phyloP scores from a whole-genome alignment of 805 yeast genomes.

The Kodamaea laetipori region DNA sequence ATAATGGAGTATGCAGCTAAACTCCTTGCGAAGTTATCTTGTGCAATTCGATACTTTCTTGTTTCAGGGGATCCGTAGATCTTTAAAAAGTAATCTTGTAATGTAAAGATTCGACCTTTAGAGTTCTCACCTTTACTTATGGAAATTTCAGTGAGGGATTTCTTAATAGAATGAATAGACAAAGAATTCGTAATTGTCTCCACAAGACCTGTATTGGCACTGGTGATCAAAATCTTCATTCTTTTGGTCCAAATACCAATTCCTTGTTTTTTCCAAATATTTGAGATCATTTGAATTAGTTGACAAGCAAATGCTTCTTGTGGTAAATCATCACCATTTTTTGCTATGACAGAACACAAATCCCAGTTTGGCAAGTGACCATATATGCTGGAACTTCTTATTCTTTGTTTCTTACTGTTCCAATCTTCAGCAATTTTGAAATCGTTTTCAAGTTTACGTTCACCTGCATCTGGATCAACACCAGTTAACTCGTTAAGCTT shows the following conservation, averaged over 20 bases:
- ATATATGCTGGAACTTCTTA: slow-evolving; percentile 71
- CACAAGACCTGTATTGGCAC: slow-evolving; percentile 87
- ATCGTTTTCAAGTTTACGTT: slow-evolving; percentile 89
- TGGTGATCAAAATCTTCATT: slow-evolving; percentile 90
- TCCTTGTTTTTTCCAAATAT: slow-evolving; percentile 72
- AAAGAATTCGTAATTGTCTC: slow-evolving; percentile 96
- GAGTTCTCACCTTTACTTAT: slow-evolving; percentile 67
- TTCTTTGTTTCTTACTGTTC: slow-evolving; percentile 78
- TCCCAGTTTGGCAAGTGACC: slow-evolving; percentile 96
- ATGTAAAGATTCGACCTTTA: slow-evolving; percentile 67
- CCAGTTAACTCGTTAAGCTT: slow-evolving; percentile 58
- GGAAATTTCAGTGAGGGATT: slow-evolving; percentile 79
- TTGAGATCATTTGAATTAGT: slow-evolving; percentile 81
- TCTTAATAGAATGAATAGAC: slow-evolving; percentile 91
- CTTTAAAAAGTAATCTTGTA: slow-evolving; percentile 75
- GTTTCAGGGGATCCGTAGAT: slow-evolving; percentile 69
- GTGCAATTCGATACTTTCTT: slow-evolving; percentile 67
- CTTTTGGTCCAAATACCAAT: slow-evolving; percentile 88
- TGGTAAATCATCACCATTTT: slow-evolving; percentile 92
- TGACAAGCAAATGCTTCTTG: slow-evolving; percentile 99
- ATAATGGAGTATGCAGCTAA: slow-evolving; percentile 91
- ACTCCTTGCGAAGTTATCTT: slow-evolving; percentile 80
- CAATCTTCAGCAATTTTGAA: slow-evolving; percentile 93
- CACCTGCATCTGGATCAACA: slow-evolving; percentile 69
- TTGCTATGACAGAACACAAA: slow-evolving; percentile 90